Evolutionary conservation across 2,329 filamentous ascomycete species (phyloP).

Genomic region (Elsinoe necatrix): DNA sequence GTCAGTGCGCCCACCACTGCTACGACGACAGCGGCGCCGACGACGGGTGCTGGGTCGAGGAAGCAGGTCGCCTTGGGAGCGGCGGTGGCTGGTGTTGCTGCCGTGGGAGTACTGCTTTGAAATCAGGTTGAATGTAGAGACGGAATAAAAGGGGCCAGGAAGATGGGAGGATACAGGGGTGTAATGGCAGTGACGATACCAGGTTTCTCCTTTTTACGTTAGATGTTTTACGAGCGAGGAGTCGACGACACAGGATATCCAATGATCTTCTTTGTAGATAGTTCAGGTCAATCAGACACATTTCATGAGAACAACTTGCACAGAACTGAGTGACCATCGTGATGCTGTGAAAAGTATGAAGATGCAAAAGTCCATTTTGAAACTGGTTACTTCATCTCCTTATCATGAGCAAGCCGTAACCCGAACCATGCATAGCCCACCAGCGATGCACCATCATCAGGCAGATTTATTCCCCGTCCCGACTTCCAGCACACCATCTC

Average conservation of each 20-base stretch:
- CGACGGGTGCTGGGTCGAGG: constrained; percentile 12
- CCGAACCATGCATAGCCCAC: neutral
- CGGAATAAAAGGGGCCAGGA: neutral
- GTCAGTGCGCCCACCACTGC: constrained; percentile 1
- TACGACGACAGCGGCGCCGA: constrained; percentile 16
- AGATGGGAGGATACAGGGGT: no score
- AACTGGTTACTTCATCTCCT: neutral
- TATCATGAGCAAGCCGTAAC: neutral
- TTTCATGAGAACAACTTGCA: no score
- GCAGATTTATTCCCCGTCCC: neutral
- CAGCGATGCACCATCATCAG: neutral
- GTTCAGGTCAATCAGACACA: neutral
- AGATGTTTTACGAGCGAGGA: constrained; percentile 1
- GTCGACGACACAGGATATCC: neutral
- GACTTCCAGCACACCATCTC: neutral
- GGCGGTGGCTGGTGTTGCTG: constrained; percentile 2
- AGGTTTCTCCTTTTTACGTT: neutral
- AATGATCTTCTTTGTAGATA: constrained; percentile 7
- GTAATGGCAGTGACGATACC: constrained; percentile 8
- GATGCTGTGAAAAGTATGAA: no score
- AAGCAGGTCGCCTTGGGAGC: neutral
- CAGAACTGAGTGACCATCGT: no score
- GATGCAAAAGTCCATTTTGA: constrained; percentile 9
- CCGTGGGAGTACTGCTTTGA: neutral
- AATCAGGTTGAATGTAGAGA: neutral